Percentiles rank a stretch among this genome's conserved stretches.
Conservation (phyloP, 192 early-diverging fungal species). For the Backusella parvicylindrica region DNA sequence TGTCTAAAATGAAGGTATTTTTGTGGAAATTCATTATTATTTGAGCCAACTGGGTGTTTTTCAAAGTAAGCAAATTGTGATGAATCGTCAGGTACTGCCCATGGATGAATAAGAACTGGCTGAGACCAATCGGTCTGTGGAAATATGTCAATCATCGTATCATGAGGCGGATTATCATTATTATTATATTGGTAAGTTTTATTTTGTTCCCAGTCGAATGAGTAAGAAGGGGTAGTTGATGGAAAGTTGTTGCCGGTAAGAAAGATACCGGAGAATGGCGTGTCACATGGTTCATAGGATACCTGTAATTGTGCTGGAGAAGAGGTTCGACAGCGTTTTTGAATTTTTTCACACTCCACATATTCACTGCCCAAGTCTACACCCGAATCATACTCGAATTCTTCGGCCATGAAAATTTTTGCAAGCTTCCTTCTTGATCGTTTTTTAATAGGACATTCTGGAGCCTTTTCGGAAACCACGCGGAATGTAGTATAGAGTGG, state of each 20-base stretch:
- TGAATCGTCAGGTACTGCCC: neutral
- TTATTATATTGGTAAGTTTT: neutral
- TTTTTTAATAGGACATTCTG: neutral
- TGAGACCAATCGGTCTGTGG: neutral
- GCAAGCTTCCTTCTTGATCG: neutral
- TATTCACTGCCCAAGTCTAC: conserved; percentile 17
- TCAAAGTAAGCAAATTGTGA: neutral
- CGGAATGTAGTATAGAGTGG: conserved; percentile 24
- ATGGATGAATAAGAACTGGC: neutral
- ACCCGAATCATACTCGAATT: conserved; percentile 23
- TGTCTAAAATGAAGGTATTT: neutral
- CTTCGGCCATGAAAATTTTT: neutral
- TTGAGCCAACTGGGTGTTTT: neutral
- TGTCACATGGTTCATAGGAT: neutral
- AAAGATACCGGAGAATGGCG: neutral
- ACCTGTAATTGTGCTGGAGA: neutral
- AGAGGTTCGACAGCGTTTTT: neutral
- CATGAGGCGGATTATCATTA: neutral
- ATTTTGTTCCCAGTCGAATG: neutral
- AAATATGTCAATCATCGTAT: neutral
- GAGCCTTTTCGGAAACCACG: neutral
- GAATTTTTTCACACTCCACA: neutral
- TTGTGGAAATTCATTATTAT: neutral
- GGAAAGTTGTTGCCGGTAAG: neutral
- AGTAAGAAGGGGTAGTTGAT: neutral